Evolutionary conservation across 768 basidiomycete species (phyloP).

Genomic region (Xerocomus spinulosus): DNA sequence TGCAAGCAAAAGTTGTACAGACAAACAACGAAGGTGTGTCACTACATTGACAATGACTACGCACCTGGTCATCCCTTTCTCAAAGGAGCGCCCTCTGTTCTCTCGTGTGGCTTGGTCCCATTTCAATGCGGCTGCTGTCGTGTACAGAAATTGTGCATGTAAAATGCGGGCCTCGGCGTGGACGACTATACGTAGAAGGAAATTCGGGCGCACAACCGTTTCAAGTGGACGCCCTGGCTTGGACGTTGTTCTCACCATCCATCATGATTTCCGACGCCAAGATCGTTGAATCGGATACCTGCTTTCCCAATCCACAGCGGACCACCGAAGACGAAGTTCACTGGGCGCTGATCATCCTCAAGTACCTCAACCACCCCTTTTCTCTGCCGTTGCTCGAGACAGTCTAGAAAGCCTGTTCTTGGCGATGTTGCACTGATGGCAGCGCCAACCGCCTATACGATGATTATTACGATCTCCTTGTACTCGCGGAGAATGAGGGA

Average conservation of each 20-base stretch:
- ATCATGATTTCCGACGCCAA: constrained; percentile 3
- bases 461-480: constrained; percentile 54
- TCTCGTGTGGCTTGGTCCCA: too few relatives aligned
- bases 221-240: not conserved
- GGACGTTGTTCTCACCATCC: too few relatives aligned
- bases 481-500: constrained; percentile 1
- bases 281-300: constrained; percentile 21
- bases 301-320: constrained; percentile 22
- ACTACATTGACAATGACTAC: too few relatives aligned
- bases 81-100: too few relatives aligned
- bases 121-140: too few relatives aligned
- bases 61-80: too few relatives aligned
- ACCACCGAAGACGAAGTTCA: not conserved
- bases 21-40: too few relatives aligned
- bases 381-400: constrained; percentile 53
- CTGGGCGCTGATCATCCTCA: constrained; percentile 77
- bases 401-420: constrained; percentile 50
- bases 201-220: constrained; percentile 5
- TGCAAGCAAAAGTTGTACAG: too few relatives aligned
- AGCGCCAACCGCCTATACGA: constrained; percentile 80
- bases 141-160: too few relatives aligned
- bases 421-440: constrained; percentile 79
- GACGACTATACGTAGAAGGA: constrained; percentile 15
- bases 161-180: not conserved
- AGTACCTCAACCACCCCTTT: constrained; percentile 91